phyloP scores from a whole-genome alignment of 768 basidiomycete genomes.

The Amanita molliuscula region DNA sequence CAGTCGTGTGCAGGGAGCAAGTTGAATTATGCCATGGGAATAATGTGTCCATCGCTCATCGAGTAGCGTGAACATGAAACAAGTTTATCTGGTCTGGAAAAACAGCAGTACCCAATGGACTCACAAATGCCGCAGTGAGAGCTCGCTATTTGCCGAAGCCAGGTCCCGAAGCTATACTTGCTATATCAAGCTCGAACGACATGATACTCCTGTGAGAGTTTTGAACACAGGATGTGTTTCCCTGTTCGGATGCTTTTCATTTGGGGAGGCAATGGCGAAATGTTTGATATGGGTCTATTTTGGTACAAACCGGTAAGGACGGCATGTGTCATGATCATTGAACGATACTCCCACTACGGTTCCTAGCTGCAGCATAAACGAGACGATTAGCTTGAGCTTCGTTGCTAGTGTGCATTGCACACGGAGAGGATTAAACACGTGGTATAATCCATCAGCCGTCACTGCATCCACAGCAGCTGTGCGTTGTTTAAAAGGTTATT shows the following conservation, averaged over 20 bases:
- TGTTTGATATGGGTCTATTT: neutral
- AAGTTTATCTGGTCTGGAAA: neutral
- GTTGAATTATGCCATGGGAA: neutral
- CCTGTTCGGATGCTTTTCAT: neutral
- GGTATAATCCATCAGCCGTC: neutral
- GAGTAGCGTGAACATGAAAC: neutral
- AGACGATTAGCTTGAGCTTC: neutral
- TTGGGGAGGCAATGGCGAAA: neutral
- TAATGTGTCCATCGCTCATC: neutral
- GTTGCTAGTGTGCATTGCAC: neutral
- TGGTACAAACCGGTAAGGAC: neutral
- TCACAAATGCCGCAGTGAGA: neutral
- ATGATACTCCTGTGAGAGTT: neutral
- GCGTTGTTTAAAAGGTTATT: neutral
- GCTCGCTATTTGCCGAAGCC: neutral
- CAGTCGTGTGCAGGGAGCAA: neutral
- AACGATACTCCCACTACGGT: neutral
- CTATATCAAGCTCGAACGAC: neutral
- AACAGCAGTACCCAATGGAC: neutral
- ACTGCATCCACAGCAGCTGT: neutral
- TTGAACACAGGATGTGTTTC: neutral
- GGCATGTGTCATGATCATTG: neutral
- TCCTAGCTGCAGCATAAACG: neutral
- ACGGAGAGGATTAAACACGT: neutral
- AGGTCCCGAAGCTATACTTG: constrained; percentile 2